Conservation (phyloP, 2,329 filamentous ascomycete genomes). For the Paraphaeosphaeria minitans region DNA sequence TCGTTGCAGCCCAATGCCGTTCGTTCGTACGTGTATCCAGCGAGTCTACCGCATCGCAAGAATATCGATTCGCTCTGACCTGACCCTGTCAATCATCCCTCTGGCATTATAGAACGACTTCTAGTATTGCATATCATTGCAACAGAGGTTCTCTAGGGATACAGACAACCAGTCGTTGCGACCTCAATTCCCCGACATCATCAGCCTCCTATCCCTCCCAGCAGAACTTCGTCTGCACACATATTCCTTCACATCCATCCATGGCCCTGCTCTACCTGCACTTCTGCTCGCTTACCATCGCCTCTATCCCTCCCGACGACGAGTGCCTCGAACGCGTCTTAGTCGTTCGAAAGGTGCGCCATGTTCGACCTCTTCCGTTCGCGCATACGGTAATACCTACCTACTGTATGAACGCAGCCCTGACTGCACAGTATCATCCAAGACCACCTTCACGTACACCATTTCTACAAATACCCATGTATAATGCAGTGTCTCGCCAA, state of each 20-base stretch:
- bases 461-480: too few species aligned
- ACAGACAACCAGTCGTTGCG: background rate
- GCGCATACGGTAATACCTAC: too few species aligned
- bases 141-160: background rate
- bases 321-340: background rate
- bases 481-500: background rate
- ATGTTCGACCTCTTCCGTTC: too few species aligned
- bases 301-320: background rate
- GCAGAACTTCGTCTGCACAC: constrained; percentile 28
- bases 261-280: constrained; percentile 11
- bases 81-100: background rate
- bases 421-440: too few species aligned
- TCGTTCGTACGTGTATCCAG: background rate
- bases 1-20: too few species aligned
- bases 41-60: background rate
- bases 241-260: constrained; percentile 16
- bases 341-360: too few species aligned
- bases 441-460: too few species aligned
- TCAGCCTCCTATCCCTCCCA: constrained; percentile 21
- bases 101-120: too few species aligned
- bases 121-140: too few species aligned
- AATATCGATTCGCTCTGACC: background rate
- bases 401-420: too few species aligned
- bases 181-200: background rate
- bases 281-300: constrained; percentile 13